Percentiles rank a stretch among this genome's conserved stretches.
Conservation (phyloP, 371 early-diverging fungal species). For the Rhizopus microsporus region DNA sequence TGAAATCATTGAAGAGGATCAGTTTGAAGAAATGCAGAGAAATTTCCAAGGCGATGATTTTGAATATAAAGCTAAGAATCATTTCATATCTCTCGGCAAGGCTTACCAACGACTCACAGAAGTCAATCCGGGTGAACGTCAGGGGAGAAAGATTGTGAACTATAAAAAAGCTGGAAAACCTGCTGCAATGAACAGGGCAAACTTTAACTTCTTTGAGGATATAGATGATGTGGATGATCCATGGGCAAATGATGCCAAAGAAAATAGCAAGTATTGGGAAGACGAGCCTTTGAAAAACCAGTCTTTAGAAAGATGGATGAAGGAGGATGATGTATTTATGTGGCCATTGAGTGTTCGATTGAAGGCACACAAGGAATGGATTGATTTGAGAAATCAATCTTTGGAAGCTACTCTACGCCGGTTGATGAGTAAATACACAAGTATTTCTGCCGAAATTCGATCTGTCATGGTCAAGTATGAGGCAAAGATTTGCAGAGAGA, state of each 20-base stretch:
- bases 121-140: slow-evolving; percentile 14
- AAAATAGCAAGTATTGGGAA: not conserved
- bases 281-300: slow-evolving; percentile 2
- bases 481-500: slow-evolving; percentile 44
- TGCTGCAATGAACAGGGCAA: slow-evolving; percentile 1
- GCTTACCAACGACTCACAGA: slow-evolving; percentile 26
- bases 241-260: slow-evolving; percentile 3
- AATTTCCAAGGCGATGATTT: slow-evolving; percentile 46
- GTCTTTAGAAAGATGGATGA: slow-evolving; percentile 43
- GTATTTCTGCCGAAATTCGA: slow-evolving; percentile 48
- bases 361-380: slow-evolving; percentile 60
- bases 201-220: slow-evolving; percentile 39
- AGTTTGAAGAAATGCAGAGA: slow-evolving; percentile 44
- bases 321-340: slow-evolving; percentile 52
- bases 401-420: slow-evolving; percentile 29
- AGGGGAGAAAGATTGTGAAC: slow-evolving; percentile 33
- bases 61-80: slow-evolving; percentile 27
- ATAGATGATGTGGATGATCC: slow-evolving; percentile 12
- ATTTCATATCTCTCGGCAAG: slow-evolving; percentile 39
- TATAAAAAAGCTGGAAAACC: slow-evolving; percentile 32
- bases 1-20: slow-evolving; percentile 59
- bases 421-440: slow-evolving; percentile 38
- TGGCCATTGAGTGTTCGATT: slow-evolving; percentile 58
- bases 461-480: slow-evolving; percentile 37
- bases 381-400: slow-evolving; percentile 34